A percentile compares a stretch with the other conserved stretches of the same genome.
Conservation (phyloP, 2,329 filamentous ascomycete genomes). For the Ceratocystis smalleyi region DNA sequence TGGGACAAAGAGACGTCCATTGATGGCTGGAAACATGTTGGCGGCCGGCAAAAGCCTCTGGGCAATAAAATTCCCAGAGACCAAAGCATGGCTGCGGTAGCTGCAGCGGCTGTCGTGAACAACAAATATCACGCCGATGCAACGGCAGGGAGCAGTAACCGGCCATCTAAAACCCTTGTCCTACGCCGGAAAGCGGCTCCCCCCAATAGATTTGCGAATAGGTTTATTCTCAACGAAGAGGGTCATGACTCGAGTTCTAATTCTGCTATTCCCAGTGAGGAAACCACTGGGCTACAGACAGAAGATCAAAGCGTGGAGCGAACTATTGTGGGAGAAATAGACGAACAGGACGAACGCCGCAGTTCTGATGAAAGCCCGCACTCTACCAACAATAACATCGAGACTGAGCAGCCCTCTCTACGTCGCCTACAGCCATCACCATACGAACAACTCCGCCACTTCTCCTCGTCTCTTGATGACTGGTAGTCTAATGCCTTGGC, state of each 20-base stretch:
- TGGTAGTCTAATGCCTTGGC: background rate
- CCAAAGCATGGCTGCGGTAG: conserved; percentile 4
- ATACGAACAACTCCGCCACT: background rate
- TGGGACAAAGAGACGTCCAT: background rate
- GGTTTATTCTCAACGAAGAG: background rate
- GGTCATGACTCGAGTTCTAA: background rate
- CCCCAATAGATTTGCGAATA: background rate
- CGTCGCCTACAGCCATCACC: background rate
- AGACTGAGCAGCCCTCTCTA: background rate
- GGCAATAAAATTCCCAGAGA: background rate
- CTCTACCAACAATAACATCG: background rate
- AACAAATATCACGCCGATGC: background rate
- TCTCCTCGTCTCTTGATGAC: background rate
- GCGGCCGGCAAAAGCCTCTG: background rate
- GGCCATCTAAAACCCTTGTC: background rate
- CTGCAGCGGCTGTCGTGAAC: background rate
- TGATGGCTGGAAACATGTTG: background rate
- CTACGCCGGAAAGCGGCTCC: background rate
- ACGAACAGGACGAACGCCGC: background rate
- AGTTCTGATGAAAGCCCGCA: background rate
- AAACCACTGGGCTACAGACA: background rate
- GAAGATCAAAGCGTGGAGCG: background rate
- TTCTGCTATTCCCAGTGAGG: background rate
- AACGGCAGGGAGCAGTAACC: background rate
- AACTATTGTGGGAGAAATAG: background rate